phyloP scores from a whole-genome alignment of 441 rosid species.

The Croton setiger region DNA sequence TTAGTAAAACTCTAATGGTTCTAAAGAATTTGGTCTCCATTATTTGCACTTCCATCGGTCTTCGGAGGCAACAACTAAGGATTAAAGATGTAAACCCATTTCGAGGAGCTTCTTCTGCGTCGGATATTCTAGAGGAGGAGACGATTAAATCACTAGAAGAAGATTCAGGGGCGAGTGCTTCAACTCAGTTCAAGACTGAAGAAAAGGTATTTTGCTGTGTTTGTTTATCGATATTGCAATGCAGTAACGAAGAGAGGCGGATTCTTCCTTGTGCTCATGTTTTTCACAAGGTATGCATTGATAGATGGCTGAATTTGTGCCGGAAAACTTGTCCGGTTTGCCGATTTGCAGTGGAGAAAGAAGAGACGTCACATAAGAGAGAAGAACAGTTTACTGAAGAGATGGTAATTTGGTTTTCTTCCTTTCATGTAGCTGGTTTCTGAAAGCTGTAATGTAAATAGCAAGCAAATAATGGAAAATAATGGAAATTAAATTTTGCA shows the following conservation, averaged over 20 bases:
- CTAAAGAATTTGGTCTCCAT: constrained; percentile 30
- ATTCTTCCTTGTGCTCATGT: constrained; percentile 51
- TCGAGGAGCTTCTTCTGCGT: background rate
- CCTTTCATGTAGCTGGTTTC: constrained; percentile 62
- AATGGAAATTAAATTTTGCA: no score
- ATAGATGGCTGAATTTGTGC: constrained; percentile 44
- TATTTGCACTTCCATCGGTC: constrained; percentile 23
- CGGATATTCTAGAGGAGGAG: constrained; percentile 7
- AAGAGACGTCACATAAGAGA: constrained; percentile 19
- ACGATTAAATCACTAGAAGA: background rate
- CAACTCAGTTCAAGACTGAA: background rate
- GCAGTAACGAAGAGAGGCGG: constrained; percentile 27
- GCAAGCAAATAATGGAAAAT: no score
- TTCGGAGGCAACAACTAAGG: constrained; percentile 18
- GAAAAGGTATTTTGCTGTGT: constrained; percentile 45
- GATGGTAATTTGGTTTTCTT: constrained; percentile 67
- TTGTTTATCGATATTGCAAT: constrained; percentile 43
- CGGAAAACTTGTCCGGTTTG: constrained; percentile 60
- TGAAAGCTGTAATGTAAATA: constrained; percentile 16
- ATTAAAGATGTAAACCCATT: constrained; percentile 17
- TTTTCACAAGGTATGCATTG: constrained; percentile 48
- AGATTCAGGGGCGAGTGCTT: background rate
- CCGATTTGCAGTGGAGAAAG: constrained; percentile 40
- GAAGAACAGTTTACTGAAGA: constrained; percentile 55
- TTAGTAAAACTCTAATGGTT: constrained; percentile 34